These are phyloP conservation scores for Polygonum aviculare DNA, from an alignment of 148 eudicot species.

Conservation along the genomic window DNA sequence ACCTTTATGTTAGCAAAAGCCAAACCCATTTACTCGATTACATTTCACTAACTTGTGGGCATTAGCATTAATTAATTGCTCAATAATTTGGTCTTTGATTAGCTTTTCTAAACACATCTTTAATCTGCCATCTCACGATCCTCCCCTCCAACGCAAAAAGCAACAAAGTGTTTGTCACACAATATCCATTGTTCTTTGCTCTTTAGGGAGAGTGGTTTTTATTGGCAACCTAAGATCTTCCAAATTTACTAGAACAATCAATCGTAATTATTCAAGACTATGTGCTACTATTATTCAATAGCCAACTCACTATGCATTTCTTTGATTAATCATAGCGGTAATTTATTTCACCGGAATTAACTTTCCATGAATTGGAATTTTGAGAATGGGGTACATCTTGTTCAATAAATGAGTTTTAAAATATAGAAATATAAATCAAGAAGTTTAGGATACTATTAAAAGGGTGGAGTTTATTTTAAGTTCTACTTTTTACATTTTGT, in stretches of 20 bases:
- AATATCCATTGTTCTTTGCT: neutral
- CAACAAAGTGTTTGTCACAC: neutral
- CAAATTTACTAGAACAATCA: neutral
- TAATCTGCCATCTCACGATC: neutral
- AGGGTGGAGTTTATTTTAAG: no score
- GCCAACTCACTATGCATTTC: no score
- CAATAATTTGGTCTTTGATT: conserved; percentile 3
- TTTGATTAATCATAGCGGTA: no score
- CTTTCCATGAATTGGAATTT: no score
- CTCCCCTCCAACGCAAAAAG: neutral
- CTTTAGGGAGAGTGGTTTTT: neutral
- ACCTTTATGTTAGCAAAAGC: conserved; percentile 8
- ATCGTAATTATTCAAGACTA: neutral
- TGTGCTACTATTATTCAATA: neutral
- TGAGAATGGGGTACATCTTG: no score
- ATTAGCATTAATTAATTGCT: neutral
- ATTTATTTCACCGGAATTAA: no score
- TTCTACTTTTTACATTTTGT: no score
- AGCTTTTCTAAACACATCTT: neutral
- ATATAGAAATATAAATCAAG: no score
- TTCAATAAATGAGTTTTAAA: no score
- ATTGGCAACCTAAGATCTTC: neutral
- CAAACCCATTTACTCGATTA: conserved; percentile 7
- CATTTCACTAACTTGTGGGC: neutral
- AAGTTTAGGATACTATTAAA: no score